phyloP scores from a whole-genome alignment of 352 stramenopile genomes.

The Phytophthora fragariae region DNA sequence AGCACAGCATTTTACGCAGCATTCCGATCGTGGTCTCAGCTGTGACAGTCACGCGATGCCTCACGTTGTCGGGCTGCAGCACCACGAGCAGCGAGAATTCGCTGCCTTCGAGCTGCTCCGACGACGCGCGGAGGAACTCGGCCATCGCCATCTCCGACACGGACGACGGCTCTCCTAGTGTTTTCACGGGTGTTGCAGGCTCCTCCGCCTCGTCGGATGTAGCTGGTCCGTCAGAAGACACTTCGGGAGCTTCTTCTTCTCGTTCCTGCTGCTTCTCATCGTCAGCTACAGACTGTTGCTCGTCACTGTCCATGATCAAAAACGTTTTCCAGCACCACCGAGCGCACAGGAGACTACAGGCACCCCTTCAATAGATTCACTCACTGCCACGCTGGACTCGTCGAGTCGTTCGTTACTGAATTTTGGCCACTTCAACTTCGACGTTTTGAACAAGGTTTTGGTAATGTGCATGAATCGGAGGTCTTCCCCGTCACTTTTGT shows the following conservation, averaged over 20 bases:
- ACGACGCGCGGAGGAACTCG: slow-evolving; percentile 40
- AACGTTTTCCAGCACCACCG: too few species aligned
- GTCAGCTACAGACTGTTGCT: slow-evolving; percentile 17
- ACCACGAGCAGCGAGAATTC: slow-evolving; percentile 74
- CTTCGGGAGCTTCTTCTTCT: not conserved
- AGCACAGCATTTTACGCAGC: slow-evolving; percentile 65
- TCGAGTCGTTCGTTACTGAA: slow-evolving; percentile 16
- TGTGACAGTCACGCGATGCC: slow-evolving; percentile 71
- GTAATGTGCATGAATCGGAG: slow-evolving; percentile 32
- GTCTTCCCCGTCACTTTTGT: not conserved
- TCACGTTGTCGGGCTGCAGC: slow-evolving; percentile 79
- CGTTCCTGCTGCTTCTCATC: slow-evolving; percentile 11
- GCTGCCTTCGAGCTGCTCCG: slow-evolving; percentile 22
- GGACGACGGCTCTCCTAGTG: slow-evolving; percentile 14
- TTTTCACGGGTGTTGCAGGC: slow-evolving; percentile 28
- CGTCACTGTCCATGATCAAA: slow-evolving; percentile 23
- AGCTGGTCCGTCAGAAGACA: slow-evolving; percentile 12
- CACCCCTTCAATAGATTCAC: slow-evolving; percentile 25
- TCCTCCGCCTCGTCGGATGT: slow-evolving; percentile 16
- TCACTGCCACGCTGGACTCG: slow-evolving; percentile 4
- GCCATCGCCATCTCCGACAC: slow-evolving; percentile 37
- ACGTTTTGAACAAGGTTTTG: slow-evolving; percentile 20
- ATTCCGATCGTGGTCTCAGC: slow-evolving; percentile 54
- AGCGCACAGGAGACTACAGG: not conserved
- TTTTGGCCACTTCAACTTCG: not conserved